Percentiles rank a stretch among this genome's conserved stretches.
These are phyloP conservation scores for Solioccasus polychromus DNA, from an alignment of 768 basidiomycete species.

Conservation along the genomic window DNA sequence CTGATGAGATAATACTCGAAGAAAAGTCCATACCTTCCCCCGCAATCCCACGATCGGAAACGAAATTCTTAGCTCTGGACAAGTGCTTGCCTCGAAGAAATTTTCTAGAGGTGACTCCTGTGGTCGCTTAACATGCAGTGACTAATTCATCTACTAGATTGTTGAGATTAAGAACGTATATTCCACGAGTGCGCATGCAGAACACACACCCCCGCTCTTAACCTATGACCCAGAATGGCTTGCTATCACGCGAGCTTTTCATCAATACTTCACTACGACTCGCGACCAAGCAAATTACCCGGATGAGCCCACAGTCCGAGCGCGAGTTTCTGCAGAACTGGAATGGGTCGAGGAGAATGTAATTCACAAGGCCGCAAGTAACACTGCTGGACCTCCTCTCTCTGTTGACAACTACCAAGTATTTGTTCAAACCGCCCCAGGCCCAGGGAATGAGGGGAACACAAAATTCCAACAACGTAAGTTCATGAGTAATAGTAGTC, in stretches of 20 bases:
- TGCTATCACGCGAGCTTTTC: slow-evolving; percentile 85
- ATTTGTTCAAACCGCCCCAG: slow-evolving; percentile 68
- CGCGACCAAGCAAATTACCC: slow-evolving; percentile 58
- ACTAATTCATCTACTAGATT: slow-evolving; percentile 45
- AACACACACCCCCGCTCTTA: slow-evolving; percentile 36
- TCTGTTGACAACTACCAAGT: slow-evolving; percentile 56
- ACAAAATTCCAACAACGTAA: slow-evolving; percentile 39
- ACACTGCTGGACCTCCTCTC: slow-evolving; percentile 2
- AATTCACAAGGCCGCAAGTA: slow-evolving; percentile 14
- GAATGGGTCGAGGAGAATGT: slow-evolving; percentile 69
- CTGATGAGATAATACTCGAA: slow-evolving; percentile 53
- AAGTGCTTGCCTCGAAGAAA: slow-evolving; percentile 78
- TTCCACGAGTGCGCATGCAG: slow-evolving; percentile 8
- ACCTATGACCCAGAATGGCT: slow-evolving; percentile 92
- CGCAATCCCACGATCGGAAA: slow-evolving; percentile 32
- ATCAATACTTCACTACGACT: slow-evolving; percentile 66
- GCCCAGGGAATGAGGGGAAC: slow-evolving; percentile 40
- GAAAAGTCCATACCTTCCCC: slow-evolving; percentile 27
- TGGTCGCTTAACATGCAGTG: background rate
- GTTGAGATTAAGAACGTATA: slow-evolving; percentile 53
- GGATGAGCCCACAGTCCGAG: slow-evolving; percentile 44
- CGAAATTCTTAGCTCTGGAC: slow-evolving; percentile 85
- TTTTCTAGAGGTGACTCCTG: slow-evolving; percentile 68
- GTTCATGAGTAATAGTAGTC: slow-evolving; percentile 12
- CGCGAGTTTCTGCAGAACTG: slow-evolving; percentile 55